Evolutionary conservation across 1,284 basidiomycete species (phyloP), one percentile per base, ranked within the genome.

Genomic region (Cutaneotrichosporon sp.): DNA sequence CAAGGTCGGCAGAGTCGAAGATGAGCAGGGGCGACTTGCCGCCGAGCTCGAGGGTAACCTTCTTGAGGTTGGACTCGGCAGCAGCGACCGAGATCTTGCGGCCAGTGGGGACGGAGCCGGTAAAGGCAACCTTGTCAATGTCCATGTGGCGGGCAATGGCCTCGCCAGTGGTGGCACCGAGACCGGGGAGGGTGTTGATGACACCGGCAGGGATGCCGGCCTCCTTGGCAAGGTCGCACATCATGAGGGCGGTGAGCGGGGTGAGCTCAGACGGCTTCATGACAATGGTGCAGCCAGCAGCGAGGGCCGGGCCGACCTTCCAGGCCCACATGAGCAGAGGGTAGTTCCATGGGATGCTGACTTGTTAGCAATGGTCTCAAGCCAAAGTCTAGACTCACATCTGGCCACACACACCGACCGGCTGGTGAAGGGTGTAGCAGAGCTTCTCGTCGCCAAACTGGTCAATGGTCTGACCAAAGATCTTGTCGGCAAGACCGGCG

Each of bases 241-340:
- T 75, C 85, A 83, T 63, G 45, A 92, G 79, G 15, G 90, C 90
- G 18, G 90, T 89, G 41, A 96, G 80, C 10, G 92, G 91, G 1
- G 90, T 93, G 52, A 90, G 76, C 75, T 97, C 92, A 35, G 90
- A 90, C 8, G 92, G 88, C 76, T 97, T 74, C 62, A 74, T 68
- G 55, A 72, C 55, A 43, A 74, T 54, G 7, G 60, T 62, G 53
- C 69, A 70, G 20, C 70, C 72, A 41, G 84, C 84, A 5, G 91
- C 90, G 49, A 94, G 81, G 3, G 91, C 91, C 21, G 91, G 91
- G 9, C 85, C 90, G 49, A 92, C 80, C 76, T 93, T 93, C 89
- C 90, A 93, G 4, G 85, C 79, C 84, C 88, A 89, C 89, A 93
- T 91, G 63, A 83, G 83, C 69, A 93, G 87, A 14, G 90, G 91